phyloP scores from a whole-genome alignment of 805 yeast species.

The Yarrowia sp. region DNA sequence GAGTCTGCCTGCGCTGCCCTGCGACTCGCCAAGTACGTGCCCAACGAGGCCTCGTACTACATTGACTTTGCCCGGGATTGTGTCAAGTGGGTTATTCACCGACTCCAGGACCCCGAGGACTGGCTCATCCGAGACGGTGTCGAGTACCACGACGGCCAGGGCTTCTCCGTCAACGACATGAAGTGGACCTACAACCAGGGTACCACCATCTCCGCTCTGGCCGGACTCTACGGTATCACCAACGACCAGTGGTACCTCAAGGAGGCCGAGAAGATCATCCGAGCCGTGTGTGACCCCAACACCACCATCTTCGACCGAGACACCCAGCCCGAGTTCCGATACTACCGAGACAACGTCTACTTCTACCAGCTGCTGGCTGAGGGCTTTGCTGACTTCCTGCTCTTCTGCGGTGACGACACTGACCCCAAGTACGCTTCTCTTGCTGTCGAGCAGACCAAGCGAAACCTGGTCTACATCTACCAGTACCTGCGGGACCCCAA shows the following conservation, averaged over 20 bases:
- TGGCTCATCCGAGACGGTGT: conserved; percentile 68
- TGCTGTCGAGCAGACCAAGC: conserved; percentile 47
- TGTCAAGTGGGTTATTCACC: conserved; percentile 62
- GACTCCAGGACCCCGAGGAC: conserved; percentile 61
- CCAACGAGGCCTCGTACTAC: conserved; percentile 52
- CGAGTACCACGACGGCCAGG: conserved; percentile 50
- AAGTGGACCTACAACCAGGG: conserved; percentile 77
- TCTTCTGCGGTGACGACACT: conserved; percentile 56
- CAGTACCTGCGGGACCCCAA: conserved; percentile 62
- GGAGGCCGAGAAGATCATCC: conserved; percentile 53
- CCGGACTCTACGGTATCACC: conserved; percentile 59
- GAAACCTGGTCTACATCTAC: conserved; percentile 61
- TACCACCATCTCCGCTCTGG: conserved; percentile 63
- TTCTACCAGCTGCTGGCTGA: conserved; percentile 70
- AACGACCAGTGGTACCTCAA: conserved; percentile 58
- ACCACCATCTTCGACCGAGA: conserved; percentile 70
- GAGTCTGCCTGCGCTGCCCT: conserved; percentile 70
- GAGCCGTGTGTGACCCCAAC: conserved; percentile 64
- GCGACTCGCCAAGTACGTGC: conserved; percentile 61
- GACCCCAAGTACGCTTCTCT: conserved; percentile 46
- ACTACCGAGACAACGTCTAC: conserved; percentile 69
- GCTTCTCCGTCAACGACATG: conserved; percentile 55
- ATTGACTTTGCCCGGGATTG: conserved; percentile 66
- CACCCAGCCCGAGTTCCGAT: conserved; percentile 59
- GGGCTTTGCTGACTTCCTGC: conserved; percentile 70